Evolutionary conservation across 2,329 filamentous ascomycete genomes (phyloP), one percentile per base, ranked within the genome.

Genomic region (Ophiostoma triangulosporum): DNA sequence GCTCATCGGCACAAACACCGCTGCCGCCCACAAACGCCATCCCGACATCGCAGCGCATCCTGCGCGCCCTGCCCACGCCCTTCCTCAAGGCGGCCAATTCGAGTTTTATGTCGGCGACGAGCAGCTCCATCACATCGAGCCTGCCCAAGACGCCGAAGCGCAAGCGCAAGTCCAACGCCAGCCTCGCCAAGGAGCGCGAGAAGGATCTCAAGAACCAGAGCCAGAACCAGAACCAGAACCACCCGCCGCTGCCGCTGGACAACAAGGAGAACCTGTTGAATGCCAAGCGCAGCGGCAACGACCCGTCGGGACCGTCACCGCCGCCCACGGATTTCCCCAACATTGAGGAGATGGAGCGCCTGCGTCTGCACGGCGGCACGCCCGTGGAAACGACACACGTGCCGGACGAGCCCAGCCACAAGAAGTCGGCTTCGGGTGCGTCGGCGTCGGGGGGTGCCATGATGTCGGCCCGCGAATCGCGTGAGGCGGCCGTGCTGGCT

Each of bases 21-120:
- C 75, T 84, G 3, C 84, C 87, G 0, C 90, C 90, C 0, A 84
- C 83, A 0, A 90, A 88, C 59, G 86, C 89, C 5, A 84, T 98
- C 45, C 93, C 93, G 3, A 89, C 91, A 6, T 88, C 88, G 1
- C 93, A 98, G 64, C 83, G 88, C 50, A 90, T 98, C 57, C 77
- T 98, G 2, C 83, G 93, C 22, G 88, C 89, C 0, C 74, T 98
- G 0, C 93, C 93, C 0, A 91, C 90, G 0, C 87, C 93, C 0
- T 83, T 98, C 33, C 75, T 98, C 33, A 95, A 90, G 66, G 90
- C 90, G 1, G 93, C 93, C 52, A 98, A 97, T 67, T 93, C 89
- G 43, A 90, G 86, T 56, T 96, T 97, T 69, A 91, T 98, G 82
- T 86, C 83, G 26, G 86, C 89, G 3, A 95, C 90, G 0, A 94